phyloP scores from a whole-genome alignment of 176 grass and related monocot species.

The Neostapfia colusana region DNA sequence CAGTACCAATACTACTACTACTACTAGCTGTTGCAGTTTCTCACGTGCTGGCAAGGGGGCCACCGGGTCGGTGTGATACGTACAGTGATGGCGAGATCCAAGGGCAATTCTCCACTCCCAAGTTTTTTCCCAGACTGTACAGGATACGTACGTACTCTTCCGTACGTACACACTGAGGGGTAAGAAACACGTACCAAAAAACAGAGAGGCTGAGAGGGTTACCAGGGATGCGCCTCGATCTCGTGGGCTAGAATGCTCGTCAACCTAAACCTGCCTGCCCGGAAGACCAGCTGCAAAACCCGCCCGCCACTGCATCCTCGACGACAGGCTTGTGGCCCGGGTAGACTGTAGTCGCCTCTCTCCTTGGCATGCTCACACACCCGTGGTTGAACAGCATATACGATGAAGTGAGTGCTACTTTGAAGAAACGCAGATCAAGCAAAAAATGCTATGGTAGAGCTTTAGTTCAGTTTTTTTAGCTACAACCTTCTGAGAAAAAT shows the following conservation, averaged over 20 bases:
- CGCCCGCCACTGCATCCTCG: conserved; percentile 65
- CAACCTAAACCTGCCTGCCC: conserved; percentile 55
- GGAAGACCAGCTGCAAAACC: conserved; percentile 61
- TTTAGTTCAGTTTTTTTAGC: too few species aligned
- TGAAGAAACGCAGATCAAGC: too few species aligned
- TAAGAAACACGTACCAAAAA: too few species aligned
- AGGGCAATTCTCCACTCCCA: background rate
- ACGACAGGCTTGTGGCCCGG: background rate
- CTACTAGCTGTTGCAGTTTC: background rate
- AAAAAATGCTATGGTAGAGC: too few species aligned
- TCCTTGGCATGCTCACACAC: conserved; percentile 42
- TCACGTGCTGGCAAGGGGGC: background rate
- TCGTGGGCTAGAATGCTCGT: conserved; percentile 49
- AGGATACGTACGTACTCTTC: background rate
- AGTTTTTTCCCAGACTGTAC: background rate
- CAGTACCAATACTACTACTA: background rate
- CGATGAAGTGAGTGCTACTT: background rate
- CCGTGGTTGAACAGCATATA: background rate
- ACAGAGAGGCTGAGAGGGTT: background rate
- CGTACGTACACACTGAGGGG: background rate
- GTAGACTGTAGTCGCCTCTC: background rate
- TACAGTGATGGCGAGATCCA: background rate
- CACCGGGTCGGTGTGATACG: background rate
- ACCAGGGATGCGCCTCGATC: conserved; percentile 48
- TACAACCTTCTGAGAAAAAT: too few species aligned